Percentiles rank a stretch among this genome's conserved stretches.
phyloP scores from a whole-genome alignment of 495 filamentous ascomycete species.

The Cladorrhinum samala region DNA sequence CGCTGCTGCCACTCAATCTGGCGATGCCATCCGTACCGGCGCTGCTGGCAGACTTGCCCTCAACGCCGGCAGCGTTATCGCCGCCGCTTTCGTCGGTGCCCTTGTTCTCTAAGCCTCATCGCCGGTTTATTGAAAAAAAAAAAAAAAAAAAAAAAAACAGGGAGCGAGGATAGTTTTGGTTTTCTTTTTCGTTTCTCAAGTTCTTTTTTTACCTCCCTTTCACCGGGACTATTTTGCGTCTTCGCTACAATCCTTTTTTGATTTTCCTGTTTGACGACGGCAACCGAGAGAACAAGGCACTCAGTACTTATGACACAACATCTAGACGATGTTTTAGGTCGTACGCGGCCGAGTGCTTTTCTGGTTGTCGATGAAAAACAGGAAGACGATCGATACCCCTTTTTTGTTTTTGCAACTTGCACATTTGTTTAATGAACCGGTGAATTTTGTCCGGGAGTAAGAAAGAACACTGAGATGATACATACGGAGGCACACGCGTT shows the following conservation, averaged over 20 bases:
- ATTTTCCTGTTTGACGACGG: neutral
- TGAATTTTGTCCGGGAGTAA: neutral
- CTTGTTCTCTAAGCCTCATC: slow-evolving; percentile 23
- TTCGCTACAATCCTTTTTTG: slow-evolving; percentile 23
- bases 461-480: neutral
- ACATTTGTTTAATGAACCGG: neutral
- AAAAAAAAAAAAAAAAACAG: neutral
- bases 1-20: slow-evolving; percentile 1
- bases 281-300: neutral
- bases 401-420: neutral
- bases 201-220: slow-evolving; percentile 1
- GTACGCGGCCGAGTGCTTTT: neutral
- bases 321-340: neutral
- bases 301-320: no score
- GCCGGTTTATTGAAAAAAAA: neutral
- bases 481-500: no score
- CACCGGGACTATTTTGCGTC: slow-evolving; percentile 18
- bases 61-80: slow-evolving; percentile 15
- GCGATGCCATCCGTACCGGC: slow-evolving; percentile 11
- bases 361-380: neutral
- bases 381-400: neutral
- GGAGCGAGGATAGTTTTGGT: neutral
- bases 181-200: slow-evolving; percentile 2
- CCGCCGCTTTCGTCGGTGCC: slow-evolving; percentile 22
- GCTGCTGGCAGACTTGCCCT: slow-evolving; percentile 19